Percentiles rank a stretch among this genome's conserved stretches.
These are phyloP conservation scores for Aspergillus conjunctus DNA, from an alignment of 495 filamentous ascomycete genomes.

Conservation along the genomic window DNA sequence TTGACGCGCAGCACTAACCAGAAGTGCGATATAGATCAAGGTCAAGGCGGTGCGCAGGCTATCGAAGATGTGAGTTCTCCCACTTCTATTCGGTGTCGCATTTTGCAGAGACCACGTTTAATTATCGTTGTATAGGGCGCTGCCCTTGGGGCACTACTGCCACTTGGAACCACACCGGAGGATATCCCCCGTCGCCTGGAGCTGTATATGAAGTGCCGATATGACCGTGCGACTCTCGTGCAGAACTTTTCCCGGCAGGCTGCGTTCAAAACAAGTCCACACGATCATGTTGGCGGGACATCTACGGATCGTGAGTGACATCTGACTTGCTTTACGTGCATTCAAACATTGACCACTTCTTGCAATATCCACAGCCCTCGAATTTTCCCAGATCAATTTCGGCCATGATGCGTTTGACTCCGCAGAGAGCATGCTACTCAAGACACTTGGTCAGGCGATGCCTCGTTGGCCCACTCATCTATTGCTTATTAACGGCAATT, in stretches of 20 bases:
- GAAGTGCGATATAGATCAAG: background rate
- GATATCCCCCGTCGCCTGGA: background rate
- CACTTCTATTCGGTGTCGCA: background rate
- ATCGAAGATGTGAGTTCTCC: slow-evolving; percentile 6
- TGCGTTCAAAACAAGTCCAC: slow-evolving; percentile 3
- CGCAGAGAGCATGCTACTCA: background rate
- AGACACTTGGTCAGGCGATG: background rate
- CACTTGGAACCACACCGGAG: background rate
- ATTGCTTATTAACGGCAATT: background rate
- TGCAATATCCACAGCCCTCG: background rate
- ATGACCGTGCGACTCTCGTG: slow-evolving; percentile 2
- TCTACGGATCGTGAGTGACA: slow-evolving; percentile 10
- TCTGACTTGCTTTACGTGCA: too few relatives aligned
- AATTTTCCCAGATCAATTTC: slow-evolving; percentile 8
- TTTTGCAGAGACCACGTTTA: too few relatives aligned
- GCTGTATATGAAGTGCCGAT: slow-evolving; percentile 9
- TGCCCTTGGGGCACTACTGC: slow-evolving; percentile 3
- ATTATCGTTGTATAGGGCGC: background rate
- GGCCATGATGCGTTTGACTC: slow-evolving; percentile 6
- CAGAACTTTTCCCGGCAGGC: slow-evolving; percentile 1
- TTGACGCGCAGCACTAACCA: background rate
- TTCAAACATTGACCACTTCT: background rate
- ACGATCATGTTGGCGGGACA: background rate
- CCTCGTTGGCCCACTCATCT: background rate
- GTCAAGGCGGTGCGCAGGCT: slow-evolving; percentile 9